Conservation (phyloP, 2,329 filamentous ascomycete genomes). For the Dactylonectria estremocensis region DNA sequence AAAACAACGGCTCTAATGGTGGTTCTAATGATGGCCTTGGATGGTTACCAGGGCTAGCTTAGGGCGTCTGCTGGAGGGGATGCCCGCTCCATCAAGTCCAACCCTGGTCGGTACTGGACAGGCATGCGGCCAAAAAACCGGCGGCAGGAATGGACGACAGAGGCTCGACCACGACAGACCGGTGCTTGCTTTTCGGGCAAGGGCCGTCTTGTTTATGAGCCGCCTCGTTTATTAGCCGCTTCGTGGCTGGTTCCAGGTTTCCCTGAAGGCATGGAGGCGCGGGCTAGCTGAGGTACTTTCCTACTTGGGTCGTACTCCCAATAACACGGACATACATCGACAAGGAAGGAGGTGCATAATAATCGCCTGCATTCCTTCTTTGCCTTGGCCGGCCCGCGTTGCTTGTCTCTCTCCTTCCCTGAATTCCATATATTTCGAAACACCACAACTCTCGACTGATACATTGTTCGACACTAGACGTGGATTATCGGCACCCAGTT, state of each 20-base stretch:
- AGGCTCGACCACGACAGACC: not conserved
- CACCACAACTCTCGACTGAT: not conserved
- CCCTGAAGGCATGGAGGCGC: not conserved
- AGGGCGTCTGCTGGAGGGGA: not conserved
- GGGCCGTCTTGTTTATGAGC: not conserved
- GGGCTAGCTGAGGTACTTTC: not conserved
- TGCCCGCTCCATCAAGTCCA: not conserved
- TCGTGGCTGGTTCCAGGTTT: not conserved
- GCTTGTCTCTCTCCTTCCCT: not conserved
- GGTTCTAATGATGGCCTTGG: too few relatives aligned
- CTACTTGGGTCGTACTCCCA: not conserved
- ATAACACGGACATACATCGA: too few relatives aligned
- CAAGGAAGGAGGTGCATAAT: not conserved
- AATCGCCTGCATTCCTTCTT: not conserved
- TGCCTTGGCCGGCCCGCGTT: not conserved
- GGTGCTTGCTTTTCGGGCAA: not conserved
- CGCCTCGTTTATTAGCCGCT: conserved; percentile 1
- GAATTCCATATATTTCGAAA: not conserved
- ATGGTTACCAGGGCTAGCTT: too few relatives aligned
- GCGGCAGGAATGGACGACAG: not conserved
- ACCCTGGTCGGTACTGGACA: not conserved
- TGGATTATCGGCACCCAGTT: not conserved
- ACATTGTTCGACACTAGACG: not conserved
- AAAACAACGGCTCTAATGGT: not conserved
- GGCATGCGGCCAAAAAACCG: not conserved